These are phyloP conservation scores for Hsuehochloa calcarea DNA, from an alignment of 176 grass and related monocot species.

Conservation along the genomic window DNA sequence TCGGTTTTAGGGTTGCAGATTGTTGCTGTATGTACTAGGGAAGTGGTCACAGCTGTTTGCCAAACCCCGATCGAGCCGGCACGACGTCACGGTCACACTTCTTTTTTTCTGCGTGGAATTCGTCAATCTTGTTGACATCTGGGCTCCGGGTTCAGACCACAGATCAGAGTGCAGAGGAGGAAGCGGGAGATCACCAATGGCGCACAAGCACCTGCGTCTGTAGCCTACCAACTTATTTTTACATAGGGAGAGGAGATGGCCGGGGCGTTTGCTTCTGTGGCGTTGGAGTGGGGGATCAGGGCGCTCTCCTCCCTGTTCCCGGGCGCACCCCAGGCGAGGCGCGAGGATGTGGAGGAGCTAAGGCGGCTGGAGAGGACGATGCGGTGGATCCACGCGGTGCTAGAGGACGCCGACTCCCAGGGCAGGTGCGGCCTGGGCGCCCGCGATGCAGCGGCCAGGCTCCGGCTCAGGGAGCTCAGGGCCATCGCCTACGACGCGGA, in stretches of 20 bases:
- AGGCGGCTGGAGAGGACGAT: conserved; percentile 22
- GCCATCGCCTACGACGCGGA: conserved; percentile 24
- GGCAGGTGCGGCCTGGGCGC: background rate
- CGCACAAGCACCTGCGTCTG: too few relatives aligned
- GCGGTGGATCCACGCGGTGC: conserved; percentile 22
- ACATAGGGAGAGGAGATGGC: background rate
- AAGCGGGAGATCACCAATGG: too few relatives aligned
- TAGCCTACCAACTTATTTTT: too few relatives aligned
- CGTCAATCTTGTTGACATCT: too few relatives aligned
- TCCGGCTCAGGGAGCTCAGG: conserved; percentile 19
- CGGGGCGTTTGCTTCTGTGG: background rate
- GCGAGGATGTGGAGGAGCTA: background rate
- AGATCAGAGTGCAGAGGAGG: too few relatives aligned
- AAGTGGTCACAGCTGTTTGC: too few relatives aligned
- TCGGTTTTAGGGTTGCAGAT: too few relatives aligned
- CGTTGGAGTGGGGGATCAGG: background rate
- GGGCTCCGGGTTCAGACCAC: too few relatives aligned
- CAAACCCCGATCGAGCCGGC: too few relatives aligned
- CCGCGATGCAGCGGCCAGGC: background rate
- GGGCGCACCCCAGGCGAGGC: background rate
- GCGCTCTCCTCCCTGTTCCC: conserved; percentile 1
- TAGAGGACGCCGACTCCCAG: background rate
- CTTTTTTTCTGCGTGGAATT: too few relatives aligned
- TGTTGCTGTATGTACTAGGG: too few relatives aligned
- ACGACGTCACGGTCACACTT: too few relatives aligned